A percentile compares a stretch with the other conserved stretches of the same genome.
These are phyloP conservation scores for Cordyceps pruinosa DNA, from an alignment of 2,329 filamentous ascomycete genomes.

Conservation along the genomic window DNA sequence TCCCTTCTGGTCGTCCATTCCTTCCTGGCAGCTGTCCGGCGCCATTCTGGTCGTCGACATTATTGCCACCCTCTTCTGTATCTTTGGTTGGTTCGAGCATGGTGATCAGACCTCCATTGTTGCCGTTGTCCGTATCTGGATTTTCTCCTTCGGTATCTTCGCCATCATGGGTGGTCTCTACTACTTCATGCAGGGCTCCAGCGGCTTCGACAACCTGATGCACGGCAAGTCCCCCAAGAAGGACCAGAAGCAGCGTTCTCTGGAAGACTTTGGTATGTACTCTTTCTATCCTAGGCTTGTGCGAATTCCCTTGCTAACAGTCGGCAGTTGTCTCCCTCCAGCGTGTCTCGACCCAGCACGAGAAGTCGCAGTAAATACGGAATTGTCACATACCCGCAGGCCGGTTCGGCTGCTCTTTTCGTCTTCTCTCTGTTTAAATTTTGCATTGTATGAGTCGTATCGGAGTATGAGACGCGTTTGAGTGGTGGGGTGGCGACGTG, in stretches of 20 bases:
- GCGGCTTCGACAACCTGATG: conserved; percentile 86
- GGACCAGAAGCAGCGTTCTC: conserved; percentile 72
- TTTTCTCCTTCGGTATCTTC: conserved; percentile 87
- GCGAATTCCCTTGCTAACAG: conserved; percentile 37
- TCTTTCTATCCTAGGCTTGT: background rate
- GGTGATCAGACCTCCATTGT: conserved; percentile 67
- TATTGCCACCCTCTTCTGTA: conserved; percentile 75
- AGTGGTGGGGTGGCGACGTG: conserved; percentile 24
- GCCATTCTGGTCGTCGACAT: conserved; percentile 79
- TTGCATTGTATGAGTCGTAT: conserved; percentile 32
- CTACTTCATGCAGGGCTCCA: conserved; percentile 74
- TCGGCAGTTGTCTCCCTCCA: conserved; percentile 73
- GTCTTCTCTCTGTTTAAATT: conserved; percentile 33
- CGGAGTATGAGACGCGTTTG: conserved; percentile 28
- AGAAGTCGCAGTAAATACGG: conserved; percentile 65
- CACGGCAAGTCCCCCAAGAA: conserved; percentile 81
- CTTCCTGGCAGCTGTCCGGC: conserved; percentile 75
- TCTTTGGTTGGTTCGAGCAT: conserved; percentile 74
- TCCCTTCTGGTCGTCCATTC: conserved; percentile 84
- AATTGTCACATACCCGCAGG: conserved; percentile 32
- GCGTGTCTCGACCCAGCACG: conserved; percentile 85
- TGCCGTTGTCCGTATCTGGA: conserved; percentile 80
- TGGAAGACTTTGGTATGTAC: conserved; percentile 81
- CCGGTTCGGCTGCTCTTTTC: conserved; percentile 29
- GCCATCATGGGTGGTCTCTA: conserved; percentile 67